Base-by-base conservation (phyloP, 2,329 filamentous ascomycete species). In the Tolypocladium amazonense region DNA sequence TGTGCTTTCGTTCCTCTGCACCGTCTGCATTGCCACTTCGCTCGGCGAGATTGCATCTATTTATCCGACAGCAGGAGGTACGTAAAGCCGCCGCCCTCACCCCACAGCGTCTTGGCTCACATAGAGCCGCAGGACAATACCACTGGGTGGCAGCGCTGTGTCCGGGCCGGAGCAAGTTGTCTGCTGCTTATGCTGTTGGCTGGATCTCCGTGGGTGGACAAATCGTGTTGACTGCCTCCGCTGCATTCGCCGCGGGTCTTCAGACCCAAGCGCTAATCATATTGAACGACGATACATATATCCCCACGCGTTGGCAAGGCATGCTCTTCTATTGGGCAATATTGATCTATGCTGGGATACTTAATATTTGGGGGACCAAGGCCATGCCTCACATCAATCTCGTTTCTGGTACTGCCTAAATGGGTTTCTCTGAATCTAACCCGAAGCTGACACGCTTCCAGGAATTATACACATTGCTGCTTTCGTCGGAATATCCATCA, bases 141-240 rank as follows among this genome's bases (percentile, higher is more conserved):
- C 75, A 78, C 65, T 79, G 76, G 76, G 75, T 78, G 7, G 71
- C 76, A 0, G 73, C 71, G 5, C 68, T 79, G 1, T 61, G 58
- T 54, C 65, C 65, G 18, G 8, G 35, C 1, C 55, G 57, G 11
- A 59, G 39, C 7, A 58, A 64, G 23, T 33, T 55, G 1, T 39
- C 57, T 14, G 62, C 62, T 12, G 59, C 64, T 1, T 66, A 56
- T 57, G 57, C 59, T 4, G 76, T 73, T 1, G 74, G 74, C 62
- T 79, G 76, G 75, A 76, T 79, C 39, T 77, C 73, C 1, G 71
- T 79, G 30, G 77, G 77, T 18, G 78, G 77, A 0, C 76, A 79
- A 54, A 70, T 77, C 4, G 72, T 79, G 1, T 62, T 79, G 2
- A 76, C 76, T n/a, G 75, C 77, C 0, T 78, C 78, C 0, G 77